Base-by-base conservation (phyloP, 148 eudicot genomes). In the Salicornia ramosissima region DNA sequence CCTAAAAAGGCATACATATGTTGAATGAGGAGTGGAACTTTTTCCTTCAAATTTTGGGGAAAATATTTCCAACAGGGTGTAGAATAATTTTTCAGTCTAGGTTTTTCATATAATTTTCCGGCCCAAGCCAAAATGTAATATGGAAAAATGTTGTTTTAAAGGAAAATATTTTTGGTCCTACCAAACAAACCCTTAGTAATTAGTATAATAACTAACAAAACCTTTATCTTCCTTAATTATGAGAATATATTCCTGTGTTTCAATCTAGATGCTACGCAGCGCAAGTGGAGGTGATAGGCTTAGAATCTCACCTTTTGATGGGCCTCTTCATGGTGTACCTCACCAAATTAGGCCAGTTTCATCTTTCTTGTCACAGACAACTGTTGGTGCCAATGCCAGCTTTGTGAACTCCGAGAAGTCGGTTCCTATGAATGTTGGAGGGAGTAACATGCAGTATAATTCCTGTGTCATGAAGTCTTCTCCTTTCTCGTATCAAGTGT, bases 221-320 rank as follows among this genome's bases (percentile, higher is more conserved):
- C 33, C 15, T 33, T 5, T 16, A 4, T n/a, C 16, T 30, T 50
- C 15, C 1, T 21, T 39, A 6, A 45, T 47, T 57, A 34, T 34
- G 22, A 49, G n/a, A 10, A 45, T 19, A 18, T 65, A 30, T 49
- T 59, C 68, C 13, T 59, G 46, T 53, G 61, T 67, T 56, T 54
- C 61, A 76, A 59, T 73, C 78, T 82, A 90, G 96, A 78, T 86
- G 63, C 76, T 84, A 45, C 79, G 83, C n/a, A 74, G 75, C 71
- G 84, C 74, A 68, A 85, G 53, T 57, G 80, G 92, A 22, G 83
- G 82, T 45, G 91, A 89, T 33, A 78, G 80, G 26, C 71, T 74
- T 63, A 82, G 79, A 74, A 70, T 68, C 30, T 75, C 84, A 28
- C 78, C 74, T 31, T 84, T 82, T 39, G 88, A 87, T 58, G 83